Evolutionary conservation across 176 grass and related monocot genomes (phyloP).

Genomic region (Neostapfia colusana): DNA sequence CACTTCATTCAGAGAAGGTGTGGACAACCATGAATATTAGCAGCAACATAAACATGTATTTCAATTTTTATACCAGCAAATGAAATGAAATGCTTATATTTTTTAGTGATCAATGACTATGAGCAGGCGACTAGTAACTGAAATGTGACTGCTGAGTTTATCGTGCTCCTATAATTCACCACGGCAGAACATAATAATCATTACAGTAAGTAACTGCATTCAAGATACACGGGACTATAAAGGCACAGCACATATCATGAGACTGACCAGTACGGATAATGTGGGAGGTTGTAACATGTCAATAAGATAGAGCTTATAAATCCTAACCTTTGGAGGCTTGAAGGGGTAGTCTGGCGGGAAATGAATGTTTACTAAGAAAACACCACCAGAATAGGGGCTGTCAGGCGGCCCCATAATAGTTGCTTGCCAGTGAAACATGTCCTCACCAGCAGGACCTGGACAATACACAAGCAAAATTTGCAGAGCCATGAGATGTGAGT

Average conservation of each 20-base stretch:
- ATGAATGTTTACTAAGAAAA: conserved; percentile 67
- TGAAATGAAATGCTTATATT: not conserved
- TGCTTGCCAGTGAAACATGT: conserved; percentile 67
- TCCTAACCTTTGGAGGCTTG: conserved; percentile 57
- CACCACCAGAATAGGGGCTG: conserved; percentile 58
- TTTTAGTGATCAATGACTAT: not conserved
- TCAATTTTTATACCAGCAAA: not conserved
- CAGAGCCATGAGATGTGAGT: conserved; percentile 17
- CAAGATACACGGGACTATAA: not conserved
- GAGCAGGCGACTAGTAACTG: not conserved
- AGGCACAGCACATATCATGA: not conserved
- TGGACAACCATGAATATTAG: not conserved
- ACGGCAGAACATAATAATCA: not conserved
- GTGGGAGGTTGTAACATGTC: not conserved
- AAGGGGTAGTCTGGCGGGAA: conserved; percentile 61
- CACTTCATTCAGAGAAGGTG: not conserved
- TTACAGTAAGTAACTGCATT: not conserved
- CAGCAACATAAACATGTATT: not conserved
- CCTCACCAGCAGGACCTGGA: conserved; percentile 62
- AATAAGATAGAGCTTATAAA: not conserved
- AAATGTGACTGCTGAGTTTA: not conserved
- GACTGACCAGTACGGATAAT: not conserved
- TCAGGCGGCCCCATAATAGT: conserved; percentile 64
- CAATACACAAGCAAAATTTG: conserved; percentile 29
- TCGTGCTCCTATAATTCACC: not conserved